Base-by-base conservation (phyloP, 2,329 filamentous ascomycete genomes). In the Venturia asperata region DNA sequence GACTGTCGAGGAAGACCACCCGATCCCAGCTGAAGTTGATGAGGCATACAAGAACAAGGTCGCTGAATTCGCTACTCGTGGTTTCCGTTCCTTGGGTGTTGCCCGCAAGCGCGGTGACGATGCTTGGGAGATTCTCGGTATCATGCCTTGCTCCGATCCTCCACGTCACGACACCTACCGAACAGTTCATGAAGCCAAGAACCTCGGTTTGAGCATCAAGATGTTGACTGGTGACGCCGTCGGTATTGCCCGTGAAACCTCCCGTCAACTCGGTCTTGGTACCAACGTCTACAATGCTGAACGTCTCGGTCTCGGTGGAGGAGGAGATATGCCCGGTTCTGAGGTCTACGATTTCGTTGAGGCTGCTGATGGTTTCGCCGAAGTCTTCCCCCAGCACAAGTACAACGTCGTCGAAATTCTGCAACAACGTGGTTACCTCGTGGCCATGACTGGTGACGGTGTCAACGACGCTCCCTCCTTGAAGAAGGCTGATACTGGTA, bases 181-280 rank as follows among this genome's bases (percentile, higher is more conserved):
- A 77, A 96, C 92, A 68, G 90, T 96, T 80, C 88, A 90, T 77
- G 91, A 96, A 79, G 91, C 91, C 73, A 93, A 94, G 83, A 84
- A 82, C 69, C 86, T 96, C 66, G 91, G 91, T 82, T 83, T 96
- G 68, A 92, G 89, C 70, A 92, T 96, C 80, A 96, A 96, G 84
- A 96, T 96, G 91, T 85, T 96, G 80, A 96, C 92, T 79, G 91
- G 91, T 84, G 91, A 96, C 75, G 91, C 92, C 70, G 91, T 96
- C 75, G 92, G 91, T 77, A 96, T 96, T 76, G 91, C 91, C 71
- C 88, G 90, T 81, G 91, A 96, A 79, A 95, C 91, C 71, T 94
- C 91, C 64, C 90, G 91, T 73, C 90, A 94, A 79, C 88, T 96
- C 70, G 91, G 91, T 81, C 87, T 96, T 67, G 91, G 91, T 73